phyloP scores from a whole-genome alignment of 148 eudicot species.

The Pharnaceum exiguum region DNA sequence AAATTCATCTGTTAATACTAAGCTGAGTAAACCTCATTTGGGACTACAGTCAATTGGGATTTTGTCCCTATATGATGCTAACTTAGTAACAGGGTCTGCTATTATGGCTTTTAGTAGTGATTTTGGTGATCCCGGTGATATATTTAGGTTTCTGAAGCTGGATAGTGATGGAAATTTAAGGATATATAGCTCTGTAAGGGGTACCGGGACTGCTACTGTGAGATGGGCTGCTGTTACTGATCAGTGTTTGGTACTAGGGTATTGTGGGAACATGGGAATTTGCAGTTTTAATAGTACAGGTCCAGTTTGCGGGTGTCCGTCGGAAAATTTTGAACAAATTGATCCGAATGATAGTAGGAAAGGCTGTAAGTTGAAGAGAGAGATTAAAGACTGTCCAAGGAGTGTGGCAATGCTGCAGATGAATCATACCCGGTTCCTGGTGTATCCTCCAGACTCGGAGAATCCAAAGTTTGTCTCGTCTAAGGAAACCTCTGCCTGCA shows the following conservation, averaged over 20 bases:
- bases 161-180: conserved; percentile 76
- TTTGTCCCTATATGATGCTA: conserved; percentile 37
- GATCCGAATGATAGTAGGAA: conserved; percentile 47
- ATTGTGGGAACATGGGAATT: conserved; percentile 71
- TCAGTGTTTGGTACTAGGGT: conserved; percentile 71
- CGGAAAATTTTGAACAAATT: conserved; percentile 47
- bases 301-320: conserved; percentile 71
- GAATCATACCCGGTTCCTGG: conserved; percentile 57
- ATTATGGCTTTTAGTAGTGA: conserved; percentile 57
- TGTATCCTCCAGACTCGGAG: conserved; percentile 68
- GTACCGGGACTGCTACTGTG: conserved; percentile 17
- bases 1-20: conserved; percentile 34
- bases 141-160: conserved; percentile 47
- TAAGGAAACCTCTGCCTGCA: conserved; percentile 41
- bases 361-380: conserved; percentile 67
- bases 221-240: conserved; percentile 68
- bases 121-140: conserved; percentile 42
- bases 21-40: conserved; percentile 43
- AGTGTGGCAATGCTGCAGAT: conserved; percentile 42
- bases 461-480: conserved; percentile 23
- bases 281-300: conserved; percentile 55
- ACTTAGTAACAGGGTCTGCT: conserved; percentile 23
- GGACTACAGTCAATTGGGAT: conserved; percentile 42
- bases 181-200: conserved; percentile 44
- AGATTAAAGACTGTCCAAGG: conserved; percentile 45